Base-by-base conservation (phyloP, 305 asterid species). In the Petunia hybrid region DNA sequence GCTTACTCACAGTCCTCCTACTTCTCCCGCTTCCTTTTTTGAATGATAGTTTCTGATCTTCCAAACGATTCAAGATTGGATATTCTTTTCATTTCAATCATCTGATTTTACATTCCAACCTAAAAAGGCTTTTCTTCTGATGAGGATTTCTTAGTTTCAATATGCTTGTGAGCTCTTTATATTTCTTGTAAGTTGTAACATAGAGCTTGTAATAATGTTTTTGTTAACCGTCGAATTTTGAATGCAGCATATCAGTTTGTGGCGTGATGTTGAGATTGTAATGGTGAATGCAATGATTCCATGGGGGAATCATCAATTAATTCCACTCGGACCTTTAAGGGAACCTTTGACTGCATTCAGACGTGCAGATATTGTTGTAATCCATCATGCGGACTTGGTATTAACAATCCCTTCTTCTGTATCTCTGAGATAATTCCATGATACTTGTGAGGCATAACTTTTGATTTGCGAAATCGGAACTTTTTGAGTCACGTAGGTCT, bases 321-420 rank as follows among this genome's bases (percentile, higher is more conserved):
- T 92, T 83, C 97, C 99, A 55, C 95, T 92, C 73, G 99, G 99
- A 82, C 91, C 99, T 2, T 85, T 95, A 78, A 89, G 99, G 88
- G 99, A 95, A 82, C 98, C 99, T 74, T 86, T 91, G 83, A 65
- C 90, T 80, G 97, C 91, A 82, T 91, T 95, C n/a, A 9, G 63
- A 64, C 90, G 92, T 70, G 98, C 94, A 65, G 90, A 95, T 90
- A 76, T 90, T 79, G 83, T 91, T 61, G 93, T 93, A 87, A 82
- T 93, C 48, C 98, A 95, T 86, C 99, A 95, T 62, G 94, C 97
- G 63, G 89, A 95, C 86, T 81, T 95, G 98, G 98, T 95, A 92
- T 71, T 42, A 14, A 85, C 53, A 76, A 16, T 2, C 16, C 79
- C 31, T 82, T 80, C 16, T 75, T 71, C 83, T 39, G 43, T 84